phyloP scores from a whole-genome alignment of 164 flowering plant genomes.

The Chimonanthus praecox region DNA sequence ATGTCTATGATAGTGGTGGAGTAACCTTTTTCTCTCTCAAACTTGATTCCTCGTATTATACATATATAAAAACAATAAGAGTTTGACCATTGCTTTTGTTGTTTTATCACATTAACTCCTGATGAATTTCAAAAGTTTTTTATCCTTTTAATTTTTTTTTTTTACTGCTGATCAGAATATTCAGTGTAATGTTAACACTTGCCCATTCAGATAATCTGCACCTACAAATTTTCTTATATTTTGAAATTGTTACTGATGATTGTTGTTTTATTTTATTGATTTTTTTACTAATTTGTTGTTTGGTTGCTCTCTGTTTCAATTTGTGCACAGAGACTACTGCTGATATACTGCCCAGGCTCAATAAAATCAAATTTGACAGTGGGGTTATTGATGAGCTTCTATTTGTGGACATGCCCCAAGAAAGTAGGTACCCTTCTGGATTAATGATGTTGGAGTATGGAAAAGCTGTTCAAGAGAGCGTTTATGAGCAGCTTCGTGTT shows the following conservation, averaged over 20 bases:
- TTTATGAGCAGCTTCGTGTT: constrained; percentile 90
- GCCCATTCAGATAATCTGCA: no score
- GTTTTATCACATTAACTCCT: not conserved
- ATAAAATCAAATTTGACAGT: constrained; percentile 87
- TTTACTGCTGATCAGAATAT: no score
- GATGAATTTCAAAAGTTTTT: not conserved
- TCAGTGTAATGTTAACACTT: no score
- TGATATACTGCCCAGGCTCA: constrained; percentile 98
- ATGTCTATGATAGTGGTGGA: not conserved
- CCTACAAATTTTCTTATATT: no score
- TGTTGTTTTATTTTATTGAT: not conserved
- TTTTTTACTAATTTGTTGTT: no score
- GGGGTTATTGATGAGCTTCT: constrained; percentile 94
- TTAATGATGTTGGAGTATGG: constrained; percentile 87
- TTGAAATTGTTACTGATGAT: not conserved
- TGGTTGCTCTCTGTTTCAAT: not conserved
- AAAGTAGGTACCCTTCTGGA: constrained; percentile 70
- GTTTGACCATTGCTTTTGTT: no score
- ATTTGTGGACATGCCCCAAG: constrained; percentile 84
- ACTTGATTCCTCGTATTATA: no score
- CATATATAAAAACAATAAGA: no score
- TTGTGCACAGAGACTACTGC: constrained; percentile 73
- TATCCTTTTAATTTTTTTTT: no score
- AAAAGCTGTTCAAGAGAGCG: constrained; percentile 95
- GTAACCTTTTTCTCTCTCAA: no score